Conservation (phyloP, 2,329 filamentous ascomycete species). For the Trichoderma sp. region DNA sequence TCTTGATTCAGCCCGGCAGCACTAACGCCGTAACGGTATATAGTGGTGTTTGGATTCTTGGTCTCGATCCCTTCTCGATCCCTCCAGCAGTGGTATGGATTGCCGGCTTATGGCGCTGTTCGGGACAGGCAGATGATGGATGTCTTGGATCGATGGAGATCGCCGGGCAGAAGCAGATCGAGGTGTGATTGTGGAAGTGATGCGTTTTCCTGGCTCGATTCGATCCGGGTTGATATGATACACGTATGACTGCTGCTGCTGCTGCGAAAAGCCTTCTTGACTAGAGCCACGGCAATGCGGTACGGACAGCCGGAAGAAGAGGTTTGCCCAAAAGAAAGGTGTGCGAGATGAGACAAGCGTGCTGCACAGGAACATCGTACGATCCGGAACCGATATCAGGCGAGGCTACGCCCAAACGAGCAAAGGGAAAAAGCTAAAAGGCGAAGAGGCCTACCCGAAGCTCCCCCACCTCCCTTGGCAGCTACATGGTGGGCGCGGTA, state of each 20-base stretch:
- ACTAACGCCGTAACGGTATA: not conserved
- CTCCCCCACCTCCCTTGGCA: constrained; percentile 12
- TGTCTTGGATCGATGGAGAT: not conserved
- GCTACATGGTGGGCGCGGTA: not conserved
- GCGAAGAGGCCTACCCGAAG: constrained; percentile 1
- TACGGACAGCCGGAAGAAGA: constrained; percentile 17
- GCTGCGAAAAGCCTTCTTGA: not conserved
- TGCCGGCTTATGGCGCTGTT: not conserved
- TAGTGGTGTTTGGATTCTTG: not conserved
- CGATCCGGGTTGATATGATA: not conserved
- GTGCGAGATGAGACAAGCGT: constrained; percentile 21
- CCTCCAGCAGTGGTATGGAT: not conserved
- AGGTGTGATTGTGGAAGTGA: not conserved
- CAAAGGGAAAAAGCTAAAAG: constrained; percentile 28
- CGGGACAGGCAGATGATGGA: not conserved
- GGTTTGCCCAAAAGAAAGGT: not conserved
- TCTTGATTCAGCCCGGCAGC: constrained; percentile 10
- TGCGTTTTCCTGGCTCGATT: not conserved
- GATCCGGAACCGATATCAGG: constrained; percentile 37
- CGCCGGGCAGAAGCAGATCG: not conserved
- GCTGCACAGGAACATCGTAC: constrained; percentile 36
- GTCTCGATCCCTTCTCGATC: not conserved
- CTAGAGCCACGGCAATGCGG: constrained; percentile 6
- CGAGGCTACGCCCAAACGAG: constrained; percentile 32
- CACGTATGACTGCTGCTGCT: not conserved